Evolutionary conservation across 202 grass and related monocot genomes (phyloP).

Genomic region (Panicum hallii): DNA sequence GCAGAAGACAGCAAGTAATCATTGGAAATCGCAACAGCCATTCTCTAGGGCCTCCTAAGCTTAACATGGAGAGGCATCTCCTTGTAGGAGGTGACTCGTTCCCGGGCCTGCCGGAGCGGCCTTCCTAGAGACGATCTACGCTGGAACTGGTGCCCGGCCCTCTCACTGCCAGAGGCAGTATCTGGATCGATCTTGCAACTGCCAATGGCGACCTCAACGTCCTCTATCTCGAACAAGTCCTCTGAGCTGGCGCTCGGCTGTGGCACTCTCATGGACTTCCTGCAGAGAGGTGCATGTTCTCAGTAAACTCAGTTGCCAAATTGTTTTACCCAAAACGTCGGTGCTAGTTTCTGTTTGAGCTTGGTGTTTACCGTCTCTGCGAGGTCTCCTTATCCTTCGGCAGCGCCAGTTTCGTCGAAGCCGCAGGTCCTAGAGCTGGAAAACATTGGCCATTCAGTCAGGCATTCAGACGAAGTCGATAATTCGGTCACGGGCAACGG

Average conservation of each 20-base stretch:
- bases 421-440: slow-evolving; percentile 54
- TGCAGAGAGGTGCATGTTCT: slow-evolving; percentile 23
- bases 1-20: slow-evolving; percentile 34
- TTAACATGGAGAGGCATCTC: slow-evolving; percentile 68
- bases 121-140: slow-evolving; percentile 70
- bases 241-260: slow-evolving; percentile 36
- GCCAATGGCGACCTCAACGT: slow-evolving; percentile 40
- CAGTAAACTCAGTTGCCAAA: not conserved
- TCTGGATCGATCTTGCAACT: slow-evolving; percentile 28
- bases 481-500: not conserved
- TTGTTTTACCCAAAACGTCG: not conserved
- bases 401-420: slow-evolving; percentile 4
- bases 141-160: slow-evolving; percentile 29
- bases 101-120: slow-evolving; percentile 56
- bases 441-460: slow-evolving; percentile 28
- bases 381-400: slow-evolving; percentile 42
- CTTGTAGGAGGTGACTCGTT: slow-evolving; percentile 62
- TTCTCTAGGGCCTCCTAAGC: slow-evolving; percentile 53
- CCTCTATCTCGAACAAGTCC: slow-evolving; percentile 61
- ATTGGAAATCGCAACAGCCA: not conserved
- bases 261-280: slow-evolving; percentile 61
- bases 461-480: not conserved
- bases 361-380: slow-evolving; percentile 49
- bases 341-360: not conserved
- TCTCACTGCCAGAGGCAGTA: not conserved